Evolutionary conservation across 2,329 filamentous ascomycete species (phyloP).

Genomic region (Colletotrichum eleusines): DNA sequence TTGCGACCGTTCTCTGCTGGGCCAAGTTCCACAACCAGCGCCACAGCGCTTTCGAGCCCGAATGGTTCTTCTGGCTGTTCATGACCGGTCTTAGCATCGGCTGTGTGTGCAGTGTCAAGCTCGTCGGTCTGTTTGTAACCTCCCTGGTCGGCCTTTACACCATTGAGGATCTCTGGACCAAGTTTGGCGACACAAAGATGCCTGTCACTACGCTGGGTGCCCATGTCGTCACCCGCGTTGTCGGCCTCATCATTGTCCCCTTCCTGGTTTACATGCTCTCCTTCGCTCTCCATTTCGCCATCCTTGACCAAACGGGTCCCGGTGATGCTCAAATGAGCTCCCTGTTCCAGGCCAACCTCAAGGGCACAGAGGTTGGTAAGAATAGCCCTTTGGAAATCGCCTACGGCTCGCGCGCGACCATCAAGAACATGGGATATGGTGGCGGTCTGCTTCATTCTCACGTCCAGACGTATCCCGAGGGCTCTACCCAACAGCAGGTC

Average conservation of each 20-base stretch:
- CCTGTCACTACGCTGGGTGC: constrained; percentile 78
- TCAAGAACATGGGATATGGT: constrained; percentile 99
- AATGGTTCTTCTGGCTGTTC: constrained; percentile 96
- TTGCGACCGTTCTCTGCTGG: constrained; percentile 97
- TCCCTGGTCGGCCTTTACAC: constrained; percentile 96
- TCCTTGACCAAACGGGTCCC: constrained; percentile 92
- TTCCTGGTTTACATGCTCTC: constrained; percentile 94
- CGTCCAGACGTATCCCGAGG: constrained; percentile 95
- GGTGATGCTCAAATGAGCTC: constrained; percentile 99
- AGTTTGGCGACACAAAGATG: constrained; percentile 95
- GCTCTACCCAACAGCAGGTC: constrained; percentile 93
- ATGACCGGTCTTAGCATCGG: constrained; percentile 96
- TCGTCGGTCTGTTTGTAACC: constrained; percentile 96
- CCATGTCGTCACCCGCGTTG: constrained; percentile 83
- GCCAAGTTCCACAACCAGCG: constrained; percentile 94
- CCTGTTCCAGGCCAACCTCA: constrained; percentile 96
- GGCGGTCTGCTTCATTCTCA: constrained; percentile 97
- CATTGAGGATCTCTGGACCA: constrained; percentile 95
- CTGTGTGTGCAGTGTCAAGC: constrained; percentile 98
- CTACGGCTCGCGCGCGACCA: constrained; percentile 86
- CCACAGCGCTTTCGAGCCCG: constrained; percentile 84
- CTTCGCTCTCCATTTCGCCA: constrained; percentile 93
- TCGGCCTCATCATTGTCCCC: constrained; percentile 90
- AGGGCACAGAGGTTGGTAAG: constrained; percentile 92
- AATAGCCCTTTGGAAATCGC: constrained; percentile 95